Evolutionary conservation across 129 eudicot species (phyloP), one percentile per base, ranked within the genome.

Genomic region (Kitagawia praeruptora): DNA sequence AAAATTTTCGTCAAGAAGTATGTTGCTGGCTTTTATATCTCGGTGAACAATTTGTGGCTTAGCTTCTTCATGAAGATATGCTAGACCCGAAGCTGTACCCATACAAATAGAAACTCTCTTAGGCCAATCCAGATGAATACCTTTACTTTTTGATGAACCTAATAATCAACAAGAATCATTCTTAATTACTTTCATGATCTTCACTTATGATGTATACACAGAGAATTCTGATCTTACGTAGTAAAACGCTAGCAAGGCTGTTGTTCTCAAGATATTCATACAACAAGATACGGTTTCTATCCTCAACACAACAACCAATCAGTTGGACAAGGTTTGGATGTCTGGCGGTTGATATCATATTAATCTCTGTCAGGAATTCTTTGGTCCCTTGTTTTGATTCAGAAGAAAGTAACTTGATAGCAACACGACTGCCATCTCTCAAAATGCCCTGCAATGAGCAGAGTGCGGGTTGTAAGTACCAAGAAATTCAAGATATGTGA

Each of bases 301-400:
- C 93, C 80, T 92, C 97, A 2, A 92, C 86, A 81, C 97, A 92
- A 77, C 96, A 92, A 44, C 95, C 97, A n/a, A 89, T 73, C 27
- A 89, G 87, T 75, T 75, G 86, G 64, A 89, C 97, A 14, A 92
- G 91, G 56, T 92, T 92, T 11, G 88, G 89, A 85, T 92, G 97
- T 40, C 70, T 82, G 64, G 84, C 88, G 8, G 74, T 82, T 4
- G 97, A 89, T 49, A 92, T 88, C 84, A 78, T 82, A 27, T 82
- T 83, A 51, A 92, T 80, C 81, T 89, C 89, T 0, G 94, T 86
- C 85, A 89, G 85, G 83, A 92, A 92, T 77, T 92, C 94, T 39
- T 18, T 49, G 34, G 89, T 86, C 86, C 93, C 91, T 81, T 86
- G 90, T 72, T 84, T 92, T 10, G 96, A 91, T 85, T 86, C 96